These are phyloP conservation scores for Madurella mycetomatis DNA, from an alignment of 2,329 filamentous ascomycete genomes.

Conservation along the genomic window DNA sequence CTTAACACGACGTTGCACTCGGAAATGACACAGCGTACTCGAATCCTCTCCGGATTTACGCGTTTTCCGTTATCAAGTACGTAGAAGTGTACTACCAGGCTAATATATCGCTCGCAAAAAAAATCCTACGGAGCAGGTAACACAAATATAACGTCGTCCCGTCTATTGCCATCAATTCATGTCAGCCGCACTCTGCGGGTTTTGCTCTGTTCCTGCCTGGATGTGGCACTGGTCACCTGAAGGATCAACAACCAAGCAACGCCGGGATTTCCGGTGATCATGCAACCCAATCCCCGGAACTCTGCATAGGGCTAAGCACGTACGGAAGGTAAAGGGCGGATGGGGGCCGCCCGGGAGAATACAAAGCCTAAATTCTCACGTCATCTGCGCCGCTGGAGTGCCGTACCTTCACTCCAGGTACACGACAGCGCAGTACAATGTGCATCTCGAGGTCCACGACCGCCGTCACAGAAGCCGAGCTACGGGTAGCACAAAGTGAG, in stretches of 20 bases:
- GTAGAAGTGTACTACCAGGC: too few species aligned
- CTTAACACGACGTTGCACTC: too few species aligned
- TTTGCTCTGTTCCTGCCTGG: not conserved
- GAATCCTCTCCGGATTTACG: too few species aligned
- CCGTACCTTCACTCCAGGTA: too few species aligned
- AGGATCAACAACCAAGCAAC: not conserved
- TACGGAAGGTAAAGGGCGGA: not conserved
- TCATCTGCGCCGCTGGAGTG: not conserved
- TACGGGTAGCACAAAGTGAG: too few species aligned
- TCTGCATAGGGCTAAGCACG: not conserved
- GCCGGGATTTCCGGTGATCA: not conserved
- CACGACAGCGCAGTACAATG: too few species aligned
- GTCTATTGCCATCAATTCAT: not conserved
- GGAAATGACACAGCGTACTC: too few species aligned
- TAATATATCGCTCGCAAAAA: too few species aligned
- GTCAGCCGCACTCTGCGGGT: not conserved
- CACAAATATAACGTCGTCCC: not conserved
- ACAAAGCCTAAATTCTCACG: not conserved
- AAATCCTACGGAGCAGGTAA: not conserved
- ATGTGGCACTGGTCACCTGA: not conserved
- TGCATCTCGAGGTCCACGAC: too few species aligned
- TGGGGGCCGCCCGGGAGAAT: not conserved
- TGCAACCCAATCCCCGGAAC: not conserved
- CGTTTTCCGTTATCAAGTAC: too few species aligned
- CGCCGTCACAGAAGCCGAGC: too few species aligned